These are phyloP conservation scores for Erodium texanum DNA, from an alignment of 441 rosid genomes.

Conservation along the genomic window DNA sequence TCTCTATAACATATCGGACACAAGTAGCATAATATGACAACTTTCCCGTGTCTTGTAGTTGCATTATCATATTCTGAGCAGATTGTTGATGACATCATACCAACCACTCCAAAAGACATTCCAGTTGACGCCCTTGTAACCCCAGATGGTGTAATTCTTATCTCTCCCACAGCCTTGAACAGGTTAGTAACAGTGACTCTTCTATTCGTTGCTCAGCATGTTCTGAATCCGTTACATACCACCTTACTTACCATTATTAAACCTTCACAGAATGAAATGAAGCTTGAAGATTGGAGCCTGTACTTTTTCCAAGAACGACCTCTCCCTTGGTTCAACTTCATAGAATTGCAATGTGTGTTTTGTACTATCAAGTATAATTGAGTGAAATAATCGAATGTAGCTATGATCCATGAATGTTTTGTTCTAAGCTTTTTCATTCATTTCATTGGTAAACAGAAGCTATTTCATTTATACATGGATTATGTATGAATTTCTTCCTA, in stretches of 20 bases:
- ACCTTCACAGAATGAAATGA: constrained; percentile 31
- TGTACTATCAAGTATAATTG: no score
- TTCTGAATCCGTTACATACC: no score
- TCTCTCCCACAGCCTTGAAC: constrained; percentile 33
- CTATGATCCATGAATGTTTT: no score
- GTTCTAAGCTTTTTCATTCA: no score
- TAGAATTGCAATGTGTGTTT: no score
- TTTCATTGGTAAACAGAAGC: no score
- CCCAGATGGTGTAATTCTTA: constrained; percentile 56
- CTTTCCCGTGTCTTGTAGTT: constrained; percentile 41
- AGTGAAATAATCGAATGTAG: no score
- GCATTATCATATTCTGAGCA: constrained; percentile 75
- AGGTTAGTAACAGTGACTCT: constrained; percentile 19
- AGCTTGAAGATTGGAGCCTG: constrained; percentile 16
- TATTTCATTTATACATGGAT: no score
- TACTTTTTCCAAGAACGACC: background rate
- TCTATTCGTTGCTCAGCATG: no score
- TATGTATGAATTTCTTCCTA: no score
- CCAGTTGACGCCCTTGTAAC: constrained; percentile 64
- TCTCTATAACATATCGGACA: background rate
- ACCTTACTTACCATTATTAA: constrained; percentile 2
- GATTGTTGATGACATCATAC: constrained; percentile 55
- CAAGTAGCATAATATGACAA: background rate
- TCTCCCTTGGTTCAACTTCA: no score
- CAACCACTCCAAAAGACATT: constrained; percentile 50